A percentile compares a stretch with the other conserved stretches of the same genome.
These are phyloP conservation scores for Leavenworthia alabamica DNA, from an alignment of 345 rosid genomes.

Conservation along the genomic window DNA sequence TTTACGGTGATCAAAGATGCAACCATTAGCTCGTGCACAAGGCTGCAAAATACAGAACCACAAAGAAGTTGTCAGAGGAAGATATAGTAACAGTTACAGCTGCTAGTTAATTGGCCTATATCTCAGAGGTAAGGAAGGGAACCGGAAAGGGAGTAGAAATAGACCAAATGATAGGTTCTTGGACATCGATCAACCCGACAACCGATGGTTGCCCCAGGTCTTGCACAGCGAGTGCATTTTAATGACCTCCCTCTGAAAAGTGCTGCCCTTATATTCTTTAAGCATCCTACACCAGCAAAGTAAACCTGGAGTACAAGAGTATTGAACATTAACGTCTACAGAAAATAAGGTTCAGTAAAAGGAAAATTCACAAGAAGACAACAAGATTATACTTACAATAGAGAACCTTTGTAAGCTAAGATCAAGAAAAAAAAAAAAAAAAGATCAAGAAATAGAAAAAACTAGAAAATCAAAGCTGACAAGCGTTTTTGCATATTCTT, in stretches of 20 bases:
- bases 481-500: not conserved
- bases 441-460: conserved; percentile 3
- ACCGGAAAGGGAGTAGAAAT: conserved; percentile 24
- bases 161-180: conserved; percentile 93
- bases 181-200: conserved; percentile 99
- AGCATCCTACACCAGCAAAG: conserved; percentile 95
- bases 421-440: no score
- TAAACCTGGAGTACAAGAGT: conserved; percentile 58
- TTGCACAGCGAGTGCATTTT: conserved; percentile 91
- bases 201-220: conserved; percentile 98
- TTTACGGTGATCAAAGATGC: conserved; percentile 95
- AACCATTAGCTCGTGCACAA: conserved; percentile 89
- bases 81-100: conserved; percentile 4
- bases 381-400: not conserved
- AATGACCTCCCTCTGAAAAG: conserved; percentile 90
- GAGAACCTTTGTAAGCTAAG: conserved; percentile 4
- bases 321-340: conserved; percentile 10
- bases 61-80: conserved; percentile 22
- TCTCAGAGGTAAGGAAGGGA: conserved; percentile 6
- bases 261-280: conserved; percentile 93
- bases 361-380: not conserved
- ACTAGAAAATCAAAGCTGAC: not conserved
- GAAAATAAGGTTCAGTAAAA: not conserved
- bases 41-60: conserved; percentile 57
- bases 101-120: conserved; percentile 4